Percentiles rank a stretch among this genome's conserved stretches.
phyloP scores from a whole-genome alignment of 805 yeast genomes.

The Sporopachydermia lactativora region DNA sequence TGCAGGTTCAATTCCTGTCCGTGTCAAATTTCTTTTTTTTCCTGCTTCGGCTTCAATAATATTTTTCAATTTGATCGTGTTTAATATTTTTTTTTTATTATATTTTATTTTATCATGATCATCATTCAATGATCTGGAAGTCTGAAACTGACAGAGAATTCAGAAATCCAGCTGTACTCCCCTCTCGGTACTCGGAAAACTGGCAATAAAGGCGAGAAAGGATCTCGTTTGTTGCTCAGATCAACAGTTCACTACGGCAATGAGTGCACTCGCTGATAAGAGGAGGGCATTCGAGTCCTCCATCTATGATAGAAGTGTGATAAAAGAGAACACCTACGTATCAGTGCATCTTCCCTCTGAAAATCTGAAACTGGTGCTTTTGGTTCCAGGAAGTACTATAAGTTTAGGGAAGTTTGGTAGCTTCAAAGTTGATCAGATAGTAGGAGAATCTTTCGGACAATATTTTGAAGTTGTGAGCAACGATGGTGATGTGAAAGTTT shows the following conservation, averaged over 20 bases:
- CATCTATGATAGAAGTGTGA: conserved; percentile 14
- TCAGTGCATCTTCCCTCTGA: conserved; percentile 73
- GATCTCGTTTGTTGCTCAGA: no score
- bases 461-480: conserved; percentile 68
- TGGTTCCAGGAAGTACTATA: conserved; percentile 44
- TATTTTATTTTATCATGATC: no score
- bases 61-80: no score
- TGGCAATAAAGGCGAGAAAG: no score
- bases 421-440: conserved; percentile 55
- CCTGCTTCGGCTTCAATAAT: neutral
- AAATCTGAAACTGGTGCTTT: conserved; percentile 56
- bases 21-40: conserved; percentile 25
- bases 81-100: no score
- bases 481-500: conserved; percentile 22
- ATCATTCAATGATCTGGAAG: no score
- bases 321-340: conserved; percentile 37
- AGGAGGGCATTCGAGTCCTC: neutral
- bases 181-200: no score
- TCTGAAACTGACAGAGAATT: no score
- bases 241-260: no score
- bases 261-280: no score
- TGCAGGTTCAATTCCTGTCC: conserved; percentile 84
- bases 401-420: conserved; percentile 87
- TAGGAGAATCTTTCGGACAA: conserved; percentile 80
- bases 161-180: no score